These are phyloP conservation scores for Phlyctochytrium bullatum DNA, from an alignment of 192 early-diverging fungal species.

Conservation along the genomic window DNA sequence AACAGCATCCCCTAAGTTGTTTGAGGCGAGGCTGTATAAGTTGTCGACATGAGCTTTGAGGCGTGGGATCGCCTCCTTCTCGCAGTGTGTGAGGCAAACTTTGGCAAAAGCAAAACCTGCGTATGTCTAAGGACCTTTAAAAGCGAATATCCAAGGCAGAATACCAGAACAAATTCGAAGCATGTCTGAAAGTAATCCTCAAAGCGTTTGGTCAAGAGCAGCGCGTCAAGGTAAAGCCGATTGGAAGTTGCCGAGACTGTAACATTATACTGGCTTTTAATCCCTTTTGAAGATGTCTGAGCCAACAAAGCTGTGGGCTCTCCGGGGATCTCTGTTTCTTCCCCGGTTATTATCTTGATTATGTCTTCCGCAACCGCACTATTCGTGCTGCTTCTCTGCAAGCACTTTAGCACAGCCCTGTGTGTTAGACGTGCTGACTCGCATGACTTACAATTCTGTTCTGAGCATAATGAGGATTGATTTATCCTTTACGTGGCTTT, in stretches of 20 bases:
- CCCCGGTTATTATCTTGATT: slow-evolving; percentile 17
- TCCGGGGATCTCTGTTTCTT: neutral
- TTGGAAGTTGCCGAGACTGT: slow-evolving; percentile 47
- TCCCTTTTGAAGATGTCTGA: neutral
- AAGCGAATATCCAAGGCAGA: neutral
- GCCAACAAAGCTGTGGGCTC: neutral
- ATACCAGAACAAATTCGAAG: slow-evolving; percentile 41
- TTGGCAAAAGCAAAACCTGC: slow-evolving; percentile 32
- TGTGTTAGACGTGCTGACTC: too few species aligned
- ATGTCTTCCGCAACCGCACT: slow-evolving; percentile 18
- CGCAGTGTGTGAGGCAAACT: slow-evolving; percentile 26
- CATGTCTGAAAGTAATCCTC: slow-evolving; percentile 40
- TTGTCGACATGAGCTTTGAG: slow-evolving; percentile 31
- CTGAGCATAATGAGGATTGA: too few species aligned
- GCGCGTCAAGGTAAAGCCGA: slow-evolving; percentile 39
- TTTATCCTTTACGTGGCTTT: too few species aligned
- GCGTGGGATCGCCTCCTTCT: slow-evolving; percentile 18
- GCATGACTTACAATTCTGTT: too few species aligned
- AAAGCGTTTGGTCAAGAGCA: slow-evolving; percentile 40
- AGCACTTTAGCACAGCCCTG: slow-evolving; percentile 1
- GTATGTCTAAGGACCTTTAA: slow-evolving; percentile 20
- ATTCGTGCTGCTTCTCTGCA: slow-evolving; percentile 2
- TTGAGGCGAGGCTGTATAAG: slow-evolving; percentile 17
- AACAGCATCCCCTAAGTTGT: slow-evolving; percentile 24
- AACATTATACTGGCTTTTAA: slow-evolving; percentile 8